Percentiles rank a stretch among this genome's conserved stretches.
Conservation (phyloP, 2,329 filamentous ascomycete species). For the Botryotinia calthae region DNA sequence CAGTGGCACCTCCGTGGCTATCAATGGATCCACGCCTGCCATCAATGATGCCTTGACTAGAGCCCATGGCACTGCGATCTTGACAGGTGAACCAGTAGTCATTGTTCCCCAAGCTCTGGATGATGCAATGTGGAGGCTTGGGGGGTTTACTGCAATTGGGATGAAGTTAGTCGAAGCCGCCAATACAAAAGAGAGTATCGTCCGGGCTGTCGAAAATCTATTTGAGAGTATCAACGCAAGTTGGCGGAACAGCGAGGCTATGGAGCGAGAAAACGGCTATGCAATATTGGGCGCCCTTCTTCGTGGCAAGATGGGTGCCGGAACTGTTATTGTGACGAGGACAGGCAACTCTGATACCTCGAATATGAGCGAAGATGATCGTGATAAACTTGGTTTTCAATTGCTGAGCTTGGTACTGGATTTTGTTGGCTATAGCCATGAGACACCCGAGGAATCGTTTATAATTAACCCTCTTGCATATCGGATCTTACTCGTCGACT, state of each 20-base stretch:
- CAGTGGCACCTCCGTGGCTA: constrained; percentile 73
- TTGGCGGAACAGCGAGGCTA: constrained; percentile 97
- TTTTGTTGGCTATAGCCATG: constrained; percentile 85
- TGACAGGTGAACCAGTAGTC: constrained; percentile 81
- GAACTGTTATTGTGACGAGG: constrained; percentile 42
- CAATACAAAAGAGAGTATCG: constrained; percentile 64
- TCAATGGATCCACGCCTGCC: constrained; percentile 84
- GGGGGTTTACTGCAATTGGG: constrained; percentile 84
- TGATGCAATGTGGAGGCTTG: constrained; percentile 87
- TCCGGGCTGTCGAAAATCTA: constrained; percentile 77
- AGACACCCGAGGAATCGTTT: constrained; percentile 79
- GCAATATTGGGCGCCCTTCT: constrained; percentile 81
- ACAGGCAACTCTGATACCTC: constrained; percentile 35
- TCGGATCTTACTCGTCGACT: constrained; percentile 84
- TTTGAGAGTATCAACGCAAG: constrained; percentile 84
- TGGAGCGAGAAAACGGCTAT: constrained; percentile 95
- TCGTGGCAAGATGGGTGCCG: constrained; percentile 71
- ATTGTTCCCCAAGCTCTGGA: constrained; percentile 81
- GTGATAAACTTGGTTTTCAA: constrained; percentile 56
- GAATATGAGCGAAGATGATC: constrained; percentile 50
- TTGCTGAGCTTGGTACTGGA: constrained; percentile 74
- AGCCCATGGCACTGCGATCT: constrained; percentile 73
- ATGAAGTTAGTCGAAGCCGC: constrained; percentile 82
- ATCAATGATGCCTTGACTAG: constrained; percentile 86
- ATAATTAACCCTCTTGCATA: constrained; percentile 96